Conservation (phyloP, 2,329 filamentous ascomycete genomes). For the Curvularia eragrostidis region DNA sequence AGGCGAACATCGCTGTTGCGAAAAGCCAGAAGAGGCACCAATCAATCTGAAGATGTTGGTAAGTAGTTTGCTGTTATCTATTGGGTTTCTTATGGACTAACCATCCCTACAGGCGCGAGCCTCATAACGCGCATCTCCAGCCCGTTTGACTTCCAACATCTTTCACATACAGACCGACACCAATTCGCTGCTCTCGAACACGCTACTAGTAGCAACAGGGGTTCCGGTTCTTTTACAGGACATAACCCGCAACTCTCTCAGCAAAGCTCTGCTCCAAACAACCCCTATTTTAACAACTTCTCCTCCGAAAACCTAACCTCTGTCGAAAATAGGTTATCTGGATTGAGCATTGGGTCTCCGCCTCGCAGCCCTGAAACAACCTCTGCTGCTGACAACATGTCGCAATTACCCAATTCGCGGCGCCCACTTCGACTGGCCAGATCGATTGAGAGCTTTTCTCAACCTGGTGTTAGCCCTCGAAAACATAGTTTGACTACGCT, state of each 20-base stretch:
- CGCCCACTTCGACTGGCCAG: conserved; percentile 38
- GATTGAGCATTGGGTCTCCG: conserved; percentile 28
- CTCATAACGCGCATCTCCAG: conserved; percentile 60
- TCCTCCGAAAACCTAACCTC: conserved; percentile 34
- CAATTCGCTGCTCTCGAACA: conserved; percentile 62
- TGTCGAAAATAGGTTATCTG: conserved; percentile 27
- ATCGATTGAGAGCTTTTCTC: conserved; percentile 62
- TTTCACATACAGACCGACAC: conserved; percentile 64
- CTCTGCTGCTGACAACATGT: conserved; percentile 17
- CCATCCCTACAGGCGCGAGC: conserved; percentile 26
- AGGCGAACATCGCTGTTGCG: conserved; percentile 45
- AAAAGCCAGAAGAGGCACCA: conserved; percentile 34
- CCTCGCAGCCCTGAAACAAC: conserved; percentile 32
- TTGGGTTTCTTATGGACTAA: conserved; percentile 10
- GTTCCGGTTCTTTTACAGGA: conserved; percentile 59
- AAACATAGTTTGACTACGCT: conserved; percentile 51
- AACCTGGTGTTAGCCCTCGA: conserved; percentile 55
- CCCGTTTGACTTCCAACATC: conserved; percentile 69
- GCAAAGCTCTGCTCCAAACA: conserved; percentile 52
- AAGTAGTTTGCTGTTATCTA: conserved; percentile 20
- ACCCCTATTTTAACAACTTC: conserved; percentile 48
- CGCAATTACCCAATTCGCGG: conserved; percentile 19
- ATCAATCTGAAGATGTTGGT: conserved; percentile 36
- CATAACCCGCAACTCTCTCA: conserved; percentile 60
- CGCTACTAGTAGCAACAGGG: conserved; percentile 49